Conservation (phyloP, 208 protist species). For the Leptomonas pyrrhocoris region DNA sequence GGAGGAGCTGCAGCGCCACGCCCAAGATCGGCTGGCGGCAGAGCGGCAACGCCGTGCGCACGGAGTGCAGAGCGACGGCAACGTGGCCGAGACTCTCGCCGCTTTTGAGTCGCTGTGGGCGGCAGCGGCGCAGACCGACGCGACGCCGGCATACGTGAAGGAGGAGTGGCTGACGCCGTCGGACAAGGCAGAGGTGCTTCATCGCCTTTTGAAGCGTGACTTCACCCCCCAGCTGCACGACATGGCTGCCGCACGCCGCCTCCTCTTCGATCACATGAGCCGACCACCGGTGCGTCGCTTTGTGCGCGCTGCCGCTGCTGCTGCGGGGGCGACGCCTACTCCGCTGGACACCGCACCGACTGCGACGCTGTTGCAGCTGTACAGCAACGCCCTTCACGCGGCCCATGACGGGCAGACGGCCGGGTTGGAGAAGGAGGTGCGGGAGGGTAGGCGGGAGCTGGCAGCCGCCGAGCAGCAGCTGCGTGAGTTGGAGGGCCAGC, state of each 20-base stretch:
- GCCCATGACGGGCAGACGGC: constrained; percentile 4
- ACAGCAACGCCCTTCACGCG: constrained; percentile 2
- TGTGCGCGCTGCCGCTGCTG: constrained; percentile 1
- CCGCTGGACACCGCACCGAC: constrained; percentile 11
- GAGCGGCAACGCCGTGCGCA: constrained; percentile 4
- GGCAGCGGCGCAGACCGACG: neutral
- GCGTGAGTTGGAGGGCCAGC: constrained; percentile 20
- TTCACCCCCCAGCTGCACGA: constrained; percentile 17
- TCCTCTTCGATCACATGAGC: constrained; percentile 15
- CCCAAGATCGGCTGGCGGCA: constrained; percentile 1
- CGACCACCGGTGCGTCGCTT: constrained; percentile 14
- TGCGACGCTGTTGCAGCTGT: constrained; percentile 16
- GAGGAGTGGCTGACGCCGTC: constrained; percentile 25
- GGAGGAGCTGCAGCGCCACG: too few relatives aligned
- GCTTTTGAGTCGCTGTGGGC: constrained; percentile 18
- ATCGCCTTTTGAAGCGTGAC: neutral
- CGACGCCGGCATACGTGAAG: constrained; percentile 16
- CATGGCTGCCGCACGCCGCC: constrained; percentile 16
- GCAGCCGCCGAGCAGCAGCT: neutral
- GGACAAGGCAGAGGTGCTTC: constrained; percentile 27
- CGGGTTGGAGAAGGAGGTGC: constrained; percentile 16
- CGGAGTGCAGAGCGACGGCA: constrained; percentile 22
- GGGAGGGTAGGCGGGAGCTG: neutral
- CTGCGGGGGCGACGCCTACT: neutral
- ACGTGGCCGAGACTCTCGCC: constrained; percentile 8